Conservation (phyloP, 2,329 filamentous ascomycete genomes). For the Epichloe glyceriae region DNA sequence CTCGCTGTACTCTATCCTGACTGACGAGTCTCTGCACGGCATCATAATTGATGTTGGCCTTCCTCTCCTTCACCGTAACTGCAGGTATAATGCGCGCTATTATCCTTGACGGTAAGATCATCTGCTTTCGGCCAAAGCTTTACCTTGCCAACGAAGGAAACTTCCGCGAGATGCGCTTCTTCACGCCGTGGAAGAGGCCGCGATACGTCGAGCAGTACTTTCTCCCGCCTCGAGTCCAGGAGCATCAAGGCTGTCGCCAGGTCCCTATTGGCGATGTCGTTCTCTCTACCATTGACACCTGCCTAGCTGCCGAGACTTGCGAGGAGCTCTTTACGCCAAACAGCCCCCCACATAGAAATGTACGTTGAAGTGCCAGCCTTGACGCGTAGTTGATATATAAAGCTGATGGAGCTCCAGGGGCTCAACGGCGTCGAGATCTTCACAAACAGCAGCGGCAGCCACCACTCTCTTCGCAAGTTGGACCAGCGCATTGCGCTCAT, state of each 20-base stretch:
- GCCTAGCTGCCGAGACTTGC: constrained; percentile 21
- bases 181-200: constrained; percentile 24
- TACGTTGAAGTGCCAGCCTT: not conserved
- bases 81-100: constrained; percentile 8
- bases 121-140: constrained; percentile 39
- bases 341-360: constrained; percentile 13
- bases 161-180: constrained; percentile 24
- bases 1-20: constrained; percentile 19
- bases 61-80: constrained; percentile 28
- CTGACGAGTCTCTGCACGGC: constrained; percentile 23
- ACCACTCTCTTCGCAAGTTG: constrained; percentile 4
- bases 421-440: constrained; percentile 6
- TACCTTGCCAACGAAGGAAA: constrained; percentile 23
- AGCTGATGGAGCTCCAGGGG: not conserved
- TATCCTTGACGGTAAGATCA: constrained; percentile 46
- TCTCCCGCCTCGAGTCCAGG: constrained; percentile 17
- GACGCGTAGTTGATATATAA: too few species aligned
- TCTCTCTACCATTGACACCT: constrained; percentile 22
- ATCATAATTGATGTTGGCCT: constrained; percentile 22
- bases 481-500: constrained; percentile 5
- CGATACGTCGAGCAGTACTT: constrained; percentile 21
- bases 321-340: constrained; percentile 5
- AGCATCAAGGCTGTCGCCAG: constrained; percentile 19
- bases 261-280: constrained; percentile 27
- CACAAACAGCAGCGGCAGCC: constrained; percentile 5